Conservation (phyloP, 257 asterid genomes). For the Haberlea rhodopensis region DNA sequence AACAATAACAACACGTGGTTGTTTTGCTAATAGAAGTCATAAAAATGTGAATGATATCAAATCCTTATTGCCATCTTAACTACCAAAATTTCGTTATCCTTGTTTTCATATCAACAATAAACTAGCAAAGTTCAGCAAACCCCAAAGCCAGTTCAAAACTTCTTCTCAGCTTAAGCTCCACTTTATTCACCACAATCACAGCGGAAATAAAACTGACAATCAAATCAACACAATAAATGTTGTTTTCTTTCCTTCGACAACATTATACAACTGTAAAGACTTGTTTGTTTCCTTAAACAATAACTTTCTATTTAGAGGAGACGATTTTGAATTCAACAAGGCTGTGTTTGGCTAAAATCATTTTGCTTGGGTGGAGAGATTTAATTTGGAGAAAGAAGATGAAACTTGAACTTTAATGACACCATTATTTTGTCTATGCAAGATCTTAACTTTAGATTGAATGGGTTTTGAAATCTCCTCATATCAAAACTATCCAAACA, state of each 20-base stretch:
- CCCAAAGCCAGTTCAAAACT: too few species aligned
- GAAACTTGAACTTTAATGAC: too few species aligned
- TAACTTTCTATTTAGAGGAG: neutral
- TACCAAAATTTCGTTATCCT: neutral
- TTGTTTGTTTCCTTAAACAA: too few species aligned
- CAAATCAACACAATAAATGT: neutral
- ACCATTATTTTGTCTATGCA: too few species aligned
- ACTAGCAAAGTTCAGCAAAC: too few species aligned
- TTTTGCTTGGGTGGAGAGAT: neutral
- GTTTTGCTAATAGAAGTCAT: neutral
- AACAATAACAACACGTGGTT: neutral
- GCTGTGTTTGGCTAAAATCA: neutral
- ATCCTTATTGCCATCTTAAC: neutral
- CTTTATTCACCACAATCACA: neutral
- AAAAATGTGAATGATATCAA: neutral
- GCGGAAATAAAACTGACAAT: neutral
- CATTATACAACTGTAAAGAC: too few species aligned
- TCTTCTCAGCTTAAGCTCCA: conserved; percentile 2
- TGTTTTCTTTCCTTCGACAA: too few species aligned
- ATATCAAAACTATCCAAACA: neutral
- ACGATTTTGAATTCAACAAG: neutral
- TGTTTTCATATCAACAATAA: neutral
- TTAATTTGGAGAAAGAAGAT: neutral
- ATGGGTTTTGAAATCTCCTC: neutral
- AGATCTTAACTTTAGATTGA: too few species aligned